Conservation (phyloP, 1,284 basidiomycete genomes). For the Fomitiporia mediterranea region DNA sequence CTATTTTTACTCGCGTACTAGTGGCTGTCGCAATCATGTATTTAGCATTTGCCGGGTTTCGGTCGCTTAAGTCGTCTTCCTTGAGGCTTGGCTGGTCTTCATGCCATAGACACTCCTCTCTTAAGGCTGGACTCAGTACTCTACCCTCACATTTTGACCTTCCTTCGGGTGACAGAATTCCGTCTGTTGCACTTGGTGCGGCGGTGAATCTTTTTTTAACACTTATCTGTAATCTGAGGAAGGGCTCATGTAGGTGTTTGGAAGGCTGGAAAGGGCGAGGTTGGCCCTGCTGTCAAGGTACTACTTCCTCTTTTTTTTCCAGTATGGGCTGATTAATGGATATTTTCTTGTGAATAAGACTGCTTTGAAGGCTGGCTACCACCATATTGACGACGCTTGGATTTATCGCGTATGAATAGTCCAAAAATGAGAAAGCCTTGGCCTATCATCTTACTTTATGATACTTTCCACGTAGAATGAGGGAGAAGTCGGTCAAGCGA, state of each 20-base stretch:
- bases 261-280: slow-evolving; percentile 49
- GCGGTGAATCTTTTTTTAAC: not conserved
- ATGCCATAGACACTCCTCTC: slow-evolving; percentile 26
- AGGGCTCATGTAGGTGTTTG: slow-evolving; percentile 53
- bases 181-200: slow-evolving; percentile 54
- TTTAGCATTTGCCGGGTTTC: slow-evolving; percentile 10
- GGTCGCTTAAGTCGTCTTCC: slow-evolving; percentile 19
- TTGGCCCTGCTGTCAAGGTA: slow-evolving; percentile 56
- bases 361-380: slow-evolving; percentile 42
- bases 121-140: not conserved
- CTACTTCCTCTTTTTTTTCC: slow-evolving; percentile 28
- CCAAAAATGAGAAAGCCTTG: not conserved
- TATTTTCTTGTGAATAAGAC: not conserved
- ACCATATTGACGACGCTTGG: slow-evolving; percentile 40
- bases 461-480: slow-evolving; percentile 32
- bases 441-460: not conserved
- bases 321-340: not conserved
- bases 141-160: slow-evolving; percentile 49
- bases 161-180: slow-evolving; percentile 59
- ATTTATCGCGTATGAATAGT: slow-evolving; percentile 20
- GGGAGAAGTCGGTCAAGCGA: slow-evolving; percentile 50
- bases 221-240: not conserved
- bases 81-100: slow-evolving; percentile 24
- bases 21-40: slow-evolving; percentile 6
- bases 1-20: not conserved